Evolutionary conservation across 208 protist species (phyloP), one percentile per base, ranked within the genome.

Genomic region (Tritrichomonas musculus): DNA sequence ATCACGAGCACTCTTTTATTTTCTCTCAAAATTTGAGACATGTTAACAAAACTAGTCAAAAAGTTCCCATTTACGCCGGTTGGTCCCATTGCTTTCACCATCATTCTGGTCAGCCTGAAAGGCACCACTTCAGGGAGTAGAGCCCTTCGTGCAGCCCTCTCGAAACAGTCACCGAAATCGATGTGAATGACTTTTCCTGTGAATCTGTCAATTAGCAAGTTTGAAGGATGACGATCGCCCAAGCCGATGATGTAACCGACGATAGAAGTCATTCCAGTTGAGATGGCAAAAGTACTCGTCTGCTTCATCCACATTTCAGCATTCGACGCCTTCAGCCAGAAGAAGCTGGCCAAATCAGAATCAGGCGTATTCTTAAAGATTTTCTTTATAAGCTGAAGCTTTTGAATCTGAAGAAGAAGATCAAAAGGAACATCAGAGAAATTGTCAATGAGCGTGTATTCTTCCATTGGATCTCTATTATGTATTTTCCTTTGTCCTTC

Each of bases 121-220:
- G 88, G 88, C 5, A 92, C 88, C 22, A 72, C 36, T 69, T 92
- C 88, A 20, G 88, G 88, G 13, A 93, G 93, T 30, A 84, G 49
- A 25, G 44, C 36, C 64, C 92, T 41, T 25, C 92, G 75, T 1
- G 84, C 47, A 1, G 93, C 94, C 11, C 93, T 94, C 47, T 95
- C 94, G 49, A 95, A 95, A 27, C 94, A 95, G 69, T 94, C 88
- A 92, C 57, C 57, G 55, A 72, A 92, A 27, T 92, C 88, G 33
- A 92, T 92, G 41, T 92, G 88, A 39, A 92, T 92, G 33, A 92
- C 33, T 39, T 92, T 69, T 2, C 88, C 88, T 11, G 88, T 92
- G 8, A 64, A 50, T 39, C 50, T 72, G 27, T 92, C 55, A 33
- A 92, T 72, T 22, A 92, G 33, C 0, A 92, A 17, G 27, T 92